Evolutionary conservation across 108 stramenopile species (phyloP).

Genomic region (Stephanodiscus triporus): DNA sequence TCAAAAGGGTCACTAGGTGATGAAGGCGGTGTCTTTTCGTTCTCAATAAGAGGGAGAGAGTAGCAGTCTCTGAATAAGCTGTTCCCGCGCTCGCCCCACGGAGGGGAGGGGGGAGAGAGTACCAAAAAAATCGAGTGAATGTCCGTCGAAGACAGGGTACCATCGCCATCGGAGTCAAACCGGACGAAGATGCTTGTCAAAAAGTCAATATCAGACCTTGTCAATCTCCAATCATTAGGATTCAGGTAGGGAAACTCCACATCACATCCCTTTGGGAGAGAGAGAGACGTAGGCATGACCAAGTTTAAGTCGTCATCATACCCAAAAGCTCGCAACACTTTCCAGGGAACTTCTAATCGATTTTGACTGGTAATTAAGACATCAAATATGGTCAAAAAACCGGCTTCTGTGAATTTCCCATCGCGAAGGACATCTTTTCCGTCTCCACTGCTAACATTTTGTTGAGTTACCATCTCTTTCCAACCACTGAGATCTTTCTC

Average conservation of each 20-base stretch:
- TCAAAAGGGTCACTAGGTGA: slow-evolving; percentile 34
- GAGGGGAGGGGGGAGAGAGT: slow-evolving; percentile 63
- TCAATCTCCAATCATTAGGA: slow-evolving; percentile 52
- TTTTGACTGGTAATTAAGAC: slow-evolving; percentile 77
- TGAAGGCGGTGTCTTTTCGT: slow-evolving; percentile 31
- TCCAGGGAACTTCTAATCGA: slow-evolving; percentile 82
- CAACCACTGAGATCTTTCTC: slow-evolving; percentile 72
- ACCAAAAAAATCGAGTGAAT: slow-evolving; percentile 68
- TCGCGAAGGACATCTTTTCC: slow-evolving; percentile 60
- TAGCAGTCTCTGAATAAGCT: slow-evolving; percentile 62
- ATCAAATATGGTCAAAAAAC: slow-evolving; percentile 83
- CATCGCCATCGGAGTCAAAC: slow-evolving; percentile 73
- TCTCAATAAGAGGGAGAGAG: slow-evolving; percentile 57
- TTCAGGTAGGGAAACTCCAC: slow-evolving; percentile 23
- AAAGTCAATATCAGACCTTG: slow-evolving; percentile 54
- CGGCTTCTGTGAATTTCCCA: slow-evolving; percentile 76
- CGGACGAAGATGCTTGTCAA: slow-evolving; percentile 68
- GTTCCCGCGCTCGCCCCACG: slow-evolving; percentile 70
- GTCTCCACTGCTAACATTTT: slow-evolving; percentile 43
- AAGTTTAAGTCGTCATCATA: slow-evolving; percentile 75
- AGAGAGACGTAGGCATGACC: slow-evolving; percentile 56
- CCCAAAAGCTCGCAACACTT: slow-evolving; percentile 74
- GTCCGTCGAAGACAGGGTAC: slow-evolving; percentile 62
- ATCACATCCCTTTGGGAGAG: slow-evolving; percentile 8
- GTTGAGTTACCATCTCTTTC: slow-evolving; percentile 66